phyloP scores from a whole-genome alignment of 495 filamentous ascomycete species.

The Tetracladium setigerum region DNA sequence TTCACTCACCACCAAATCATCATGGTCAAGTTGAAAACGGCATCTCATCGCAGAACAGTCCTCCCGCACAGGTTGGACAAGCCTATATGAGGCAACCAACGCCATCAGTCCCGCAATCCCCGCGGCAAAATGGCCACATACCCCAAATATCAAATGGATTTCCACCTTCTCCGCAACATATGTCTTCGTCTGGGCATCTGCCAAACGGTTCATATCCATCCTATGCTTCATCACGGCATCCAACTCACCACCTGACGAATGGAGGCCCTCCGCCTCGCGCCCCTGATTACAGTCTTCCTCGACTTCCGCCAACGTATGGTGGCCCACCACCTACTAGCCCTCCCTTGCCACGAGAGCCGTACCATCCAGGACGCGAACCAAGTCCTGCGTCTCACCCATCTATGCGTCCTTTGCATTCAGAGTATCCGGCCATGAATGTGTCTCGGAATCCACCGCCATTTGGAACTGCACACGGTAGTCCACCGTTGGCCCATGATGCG shows the following conservation, averaged over 20 bases:
- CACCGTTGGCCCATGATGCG: constrained; percentile 12
- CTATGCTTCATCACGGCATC: constrained; percentile 15
- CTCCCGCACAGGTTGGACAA: constrained; percentile 9
- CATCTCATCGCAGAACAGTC: background rate
- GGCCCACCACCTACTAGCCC: too few species aligned
- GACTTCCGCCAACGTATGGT: too few species aligned
- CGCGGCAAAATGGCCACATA: constrained; percentile 17
- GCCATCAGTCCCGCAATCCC: constrained; percentile 8
- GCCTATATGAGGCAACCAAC: constrained; percentile 6
- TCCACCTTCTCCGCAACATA: constrained; percentile 33
- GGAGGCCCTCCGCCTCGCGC: constrained; percentile 23
- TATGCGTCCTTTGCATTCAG: constrained; percentile 16
- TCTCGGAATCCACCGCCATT: constrained; percentile 20
- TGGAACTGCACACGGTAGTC: constrained; percentile 14
- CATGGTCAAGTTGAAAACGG: too few species aligned
- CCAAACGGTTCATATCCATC: constrained; percentile 16
- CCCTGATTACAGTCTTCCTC: constrained; percentile 3
- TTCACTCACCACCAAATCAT: constrained; percentile 25
- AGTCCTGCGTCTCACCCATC: constrained; percentile 18
- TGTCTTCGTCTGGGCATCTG: constrained; percentile 14
- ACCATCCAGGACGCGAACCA: constrained; percentile 12
- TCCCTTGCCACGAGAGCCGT: constrained; percentile 31
- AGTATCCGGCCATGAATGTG: too few species aligned
- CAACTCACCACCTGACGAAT: constrained; percentile 24
- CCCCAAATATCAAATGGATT: constrained; percentile 19